These are phyloP conservation scores for Dactylellina haptotyla DNA, from an alignment of 2,329 filamentous ascomycete species.

Conservation along the genomic window DNA sequence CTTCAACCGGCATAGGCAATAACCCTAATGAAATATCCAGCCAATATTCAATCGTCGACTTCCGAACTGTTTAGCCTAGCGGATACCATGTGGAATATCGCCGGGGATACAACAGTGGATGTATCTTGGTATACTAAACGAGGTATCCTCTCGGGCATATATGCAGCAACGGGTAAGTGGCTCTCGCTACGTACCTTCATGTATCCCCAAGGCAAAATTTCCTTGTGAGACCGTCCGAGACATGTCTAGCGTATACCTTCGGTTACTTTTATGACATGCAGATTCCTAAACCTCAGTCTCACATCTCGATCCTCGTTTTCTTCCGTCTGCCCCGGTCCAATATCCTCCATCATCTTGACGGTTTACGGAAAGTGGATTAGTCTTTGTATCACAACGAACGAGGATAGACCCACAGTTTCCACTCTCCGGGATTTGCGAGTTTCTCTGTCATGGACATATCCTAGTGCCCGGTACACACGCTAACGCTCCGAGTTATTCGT, in stretches of 20 bases:
- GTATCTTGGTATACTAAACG: slow-evolving; percentile 86
- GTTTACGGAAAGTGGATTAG: slow-evolving; percentile 6
- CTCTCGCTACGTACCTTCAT: slow-evolving; percentile 18
- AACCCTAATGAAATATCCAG: slow-evolving; percentile 86
- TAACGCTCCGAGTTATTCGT: slow-evolving; percentile 54
- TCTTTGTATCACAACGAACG: slow-evolving; percentile 20
- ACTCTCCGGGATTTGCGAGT: neutral
- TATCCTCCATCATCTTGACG: slow-evolving; percentile 19
- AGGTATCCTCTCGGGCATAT: slow-evolving; percentile 71
- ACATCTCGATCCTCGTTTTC: slow-evolving; percentile 22
- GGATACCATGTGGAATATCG: slow-evolving; percentile 92
- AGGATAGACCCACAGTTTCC: slow-evolving; percentile 5
- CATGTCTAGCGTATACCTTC: slow-evolving; percentile 32
- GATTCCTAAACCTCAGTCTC: slow-evolving; percentile 26
- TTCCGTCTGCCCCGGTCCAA: slow-evolving; percentile 48
- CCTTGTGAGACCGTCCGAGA: slow-evolving; percentile 13
- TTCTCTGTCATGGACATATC: slow-evolving; percentile 1
- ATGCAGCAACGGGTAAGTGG: slow-evolving; percentile 68
- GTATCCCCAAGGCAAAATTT: slow-evolving; percentile 9
- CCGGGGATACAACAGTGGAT: slow-evolving; percentile 84
- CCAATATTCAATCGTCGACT: slow-evolving; percentile 78
- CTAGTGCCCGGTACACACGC: neutral
- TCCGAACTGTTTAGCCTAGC: slow-evolving; percentile 80
- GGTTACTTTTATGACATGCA: slow-evolving; percentile 47
- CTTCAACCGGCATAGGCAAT: slow-evolving; percentile 71